Evolutionary conservation across 805 yeast species (phyloP).

Genomic region (Cyberlindnera nakhonratchasimensis): DNA sequence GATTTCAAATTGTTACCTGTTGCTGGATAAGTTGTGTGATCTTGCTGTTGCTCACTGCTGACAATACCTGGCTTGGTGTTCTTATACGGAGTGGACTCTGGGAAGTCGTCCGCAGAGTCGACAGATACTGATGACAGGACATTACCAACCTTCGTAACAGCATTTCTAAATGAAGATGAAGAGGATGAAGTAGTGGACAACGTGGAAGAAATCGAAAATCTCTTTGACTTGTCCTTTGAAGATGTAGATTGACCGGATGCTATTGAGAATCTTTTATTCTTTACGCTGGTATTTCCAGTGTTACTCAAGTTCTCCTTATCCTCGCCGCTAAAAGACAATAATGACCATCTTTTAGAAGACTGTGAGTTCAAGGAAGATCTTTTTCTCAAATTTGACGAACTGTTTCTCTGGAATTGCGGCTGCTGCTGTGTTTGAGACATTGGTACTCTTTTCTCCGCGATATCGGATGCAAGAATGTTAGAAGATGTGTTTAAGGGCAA

Average conservation of each 20-base stretch:
- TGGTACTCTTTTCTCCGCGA: slow-evolving; percentile 26
- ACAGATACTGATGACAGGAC: slow-evolving; percentile 26
- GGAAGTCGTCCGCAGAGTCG: slow-evolving; percentile 19
- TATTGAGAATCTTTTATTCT: slow-evolving; percentile 24
- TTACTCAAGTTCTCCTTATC: slow-evolving; percentile 20
- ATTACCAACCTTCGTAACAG: slow-evolving; percentile 24
- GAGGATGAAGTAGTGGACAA: slow-evolving; percentile 19
- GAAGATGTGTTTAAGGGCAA: slow-evolving; percentile 5
- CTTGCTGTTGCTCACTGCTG: slow-evolving; percentile 17
- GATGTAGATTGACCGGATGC: slow-evolving; percentile 21
- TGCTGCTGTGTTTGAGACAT: slow-evolving; percentile 13
- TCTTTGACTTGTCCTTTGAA: slow-evolving; percentile 16
- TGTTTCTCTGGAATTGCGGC: slow-evolving; percentile 22
- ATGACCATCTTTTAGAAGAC: slow-evolving; percentile 29
- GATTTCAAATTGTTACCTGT: slow-evolving; percentile 1
- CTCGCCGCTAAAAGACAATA: slow-evolving; percentile 24
- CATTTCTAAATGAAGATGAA: slow-evolving; percentile 22
- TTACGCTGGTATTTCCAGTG: slow-evolving; percentile 1
- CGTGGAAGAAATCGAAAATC: slow-evolving; percentile 22
- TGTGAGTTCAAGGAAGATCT: slow-evolving; percentile 23
- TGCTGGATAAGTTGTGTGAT: background rate
- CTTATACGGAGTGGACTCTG: slow-evolving; percentile 23
- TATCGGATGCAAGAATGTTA: slow-evolving; percentile 11
- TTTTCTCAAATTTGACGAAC: slow-evolving; percentile 25
- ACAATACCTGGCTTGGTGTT: slow-evolving; percentile 24